Base-by-base conservation (phyloP, 148 eudicot species). In the Chenopodium album region DNA sequence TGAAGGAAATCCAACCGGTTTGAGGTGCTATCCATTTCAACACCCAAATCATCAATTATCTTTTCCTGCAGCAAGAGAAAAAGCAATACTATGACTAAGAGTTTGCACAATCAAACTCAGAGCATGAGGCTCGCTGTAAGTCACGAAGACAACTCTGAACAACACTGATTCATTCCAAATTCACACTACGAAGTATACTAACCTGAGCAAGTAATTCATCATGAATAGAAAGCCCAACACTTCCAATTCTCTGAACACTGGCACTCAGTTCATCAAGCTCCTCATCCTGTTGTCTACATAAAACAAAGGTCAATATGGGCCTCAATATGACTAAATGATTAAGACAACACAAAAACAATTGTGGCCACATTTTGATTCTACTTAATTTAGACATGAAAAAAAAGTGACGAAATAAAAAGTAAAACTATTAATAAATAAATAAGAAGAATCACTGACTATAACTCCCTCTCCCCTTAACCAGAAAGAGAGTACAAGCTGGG, bases 1-100 rank as follows among this genome's bases (percentile, higher is more conserved):
- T 95, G 98, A 87, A 95, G 94, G 85, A 96, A 96, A 79, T 96
- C 99, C 75, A 96, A 94, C 76, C 98, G 93, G 76, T 94, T 92
- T 67, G 98, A 89, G 44, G 98, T 94, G 82, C 93, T 92, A 83
- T 96, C 99, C 94, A 96, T 94, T 85, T 96, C 99, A 41, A 76
- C 84, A 71, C 95, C 99, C 85, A 96, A 85, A 41, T 94, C 99
- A 73, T 90, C 95, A 65, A 96, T 86, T 62, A 94, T 94, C 85
- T 87, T 96, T 82, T 96, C 99, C 99, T 96, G 93, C 81, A 80
- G 82, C 67, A 73, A 26, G 80, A 50, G 54, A 73, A 63, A 78
- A 52, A 69, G 23, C 32, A 84, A 20, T 47, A 20, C 1, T 48
- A 75, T 32, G 60, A 32, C 5, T 63, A 63, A 2, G 44, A 56